Base-by-base conservation (phyloP, 345 rosid species). In the Mangifera indica region DNA sequence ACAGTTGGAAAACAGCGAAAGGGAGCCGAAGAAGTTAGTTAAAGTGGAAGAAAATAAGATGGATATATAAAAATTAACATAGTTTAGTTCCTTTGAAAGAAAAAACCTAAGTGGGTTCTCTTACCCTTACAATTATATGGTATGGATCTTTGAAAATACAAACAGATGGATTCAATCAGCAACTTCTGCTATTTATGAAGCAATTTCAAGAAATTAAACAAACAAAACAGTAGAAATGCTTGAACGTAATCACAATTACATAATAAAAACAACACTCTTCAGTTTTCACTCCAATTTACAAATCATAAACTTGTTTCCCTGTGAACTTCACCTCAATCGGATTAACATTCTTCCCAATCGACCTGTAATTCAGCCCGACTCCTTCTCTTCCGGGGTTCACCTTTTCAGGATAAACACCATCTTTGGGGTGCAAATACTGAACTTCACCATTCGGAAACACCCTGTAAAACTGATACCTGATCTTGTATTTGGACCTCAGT, bases 271-370 rank as follows among this genome's bases (percentile, higher is more conserved):
- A 10, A n/a, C 20, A 7, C 10, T 29, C 2, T 5, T 63, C 8
- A 9, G 60, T 77, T 5, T 5, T 63, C 8, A 9, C 63, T 77
- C 13, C 81, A 37, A 37, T 0, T 89, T 66, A 93, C 87, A 93
- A 78, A 75, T 93, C 97, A 79, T 89, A 91, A 34, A 69, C 71
- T 74, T 91, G 96, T 81, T 93, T 93, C 20, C 98, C 98, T 15
- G 97, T 89, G 79, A 93, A 91, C 93, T 93, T 91, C 60, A 93
- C 97, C 85, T 93, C 94, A 71, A 91, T 87, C 12, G 96, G 98
- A 79, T 65, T 93, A 51, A 79, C 92, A 80, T 93, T 91, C 84
- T 91, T 91, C 37, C 98, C 97, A 66, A 93, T 93, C 0, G 93
- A 89, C 84, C 97, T 84, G 79, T 88, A 87, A 61, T 91, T 93